Conservation (phyloP, 1,139 yeast species). For the Lodderomyces pseudojiufengensis region DNA sequence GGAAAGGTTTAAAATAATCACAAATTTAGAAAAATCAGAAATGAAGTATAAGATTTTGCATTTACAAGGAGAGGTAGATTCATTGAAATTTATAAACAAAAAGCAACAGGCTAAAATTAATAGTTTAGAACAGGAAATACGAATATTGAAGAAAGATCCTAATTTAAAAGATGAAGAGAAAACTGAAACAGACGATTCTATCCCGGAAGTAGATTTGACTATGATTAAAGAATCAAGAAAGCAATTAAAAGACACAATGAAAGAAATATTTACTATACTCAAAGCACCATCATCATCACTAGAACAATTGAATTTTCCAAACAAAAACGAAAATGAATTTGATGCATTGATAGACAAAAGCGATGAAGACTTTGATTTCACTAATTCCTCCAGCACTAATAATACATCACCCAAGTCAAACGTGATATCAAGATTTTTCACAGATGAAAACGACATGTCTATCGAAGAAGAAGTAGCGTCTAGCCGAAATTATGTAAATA, state of each 20-base stretch:
- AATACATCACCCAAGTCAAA: constrained; percentile 2
- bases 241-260: constrained; percentile 40
- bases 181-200: neutral
- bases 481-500: neutral
- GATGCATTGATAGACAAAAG: constrained; percentile 19
- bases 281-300: constrained; percentile 29
- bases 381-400: no score
- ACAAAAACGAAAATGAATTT: constrained; percentile 14
- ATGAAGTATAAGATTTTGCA: constrained; percentile 53
- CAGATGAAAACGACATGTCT: constrained; percentile 5
- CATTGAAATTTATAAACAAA: constrained; percentile 35
- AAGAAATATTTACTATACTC: constrained; percentile 38
- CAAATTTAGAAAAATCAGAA: constrained; percentile 54
- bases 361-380: constrained; percentile 6
- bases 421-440: constrained; percentile 12
- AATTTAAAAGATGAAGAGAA: constrained; percentile 4
- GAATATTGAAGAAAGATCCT: constrained; percentile 10
- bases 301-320: constrained; percentile 23
- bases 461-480: neutral
- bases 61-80: constrained; percentile 52
- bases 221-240: constrained; percentile 37
- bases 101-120: constrained; percentile 32
- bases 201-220: constrained; percentile 39
- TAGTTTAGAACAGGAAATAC: constrained; percentile 26
- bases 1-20: constrained; percentile 54